Base-by-base conservation (phyloP, 805 yeast species). In the Wickerhamomyces mucosus region DNA sequence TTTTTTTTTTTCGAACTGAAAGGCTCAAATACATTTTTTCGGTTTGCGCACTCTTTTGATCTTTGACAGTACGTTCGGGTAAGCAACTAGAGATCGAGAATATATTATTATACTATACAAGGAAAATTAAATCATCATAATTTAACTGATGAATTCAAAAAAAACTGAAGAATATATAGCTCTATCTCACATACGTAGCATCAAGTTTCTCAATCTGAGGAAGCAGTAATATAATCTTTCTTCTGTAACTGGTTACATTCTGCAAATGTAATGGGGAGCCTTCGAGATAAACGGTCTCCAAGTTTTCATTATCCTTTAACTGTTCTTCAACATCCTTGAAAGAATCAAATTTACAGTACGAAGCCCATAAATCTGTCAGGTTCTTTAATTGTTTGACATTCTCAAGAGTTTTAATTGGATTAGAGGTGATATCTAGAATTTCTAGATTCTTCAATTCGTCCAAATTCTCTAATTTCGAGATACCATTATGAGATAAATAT, bases 351-450 rank as follows among this genome's bases (percentile, higher is more conserved):
- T 70, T 55, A 55, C 89, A 92, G 47, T 73, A 72, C 0, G 95
- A 81, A 17, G 94, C 85, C 98, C 99, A 92, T 33, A 92, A 62
- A 55, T 92, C 99, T 7, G 95, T 86, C 36, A 92, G 63, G n/a
- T 77, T 48, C 1, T 42, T 53, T 36, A 92, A 65, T 43, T 81
- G 92, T 1, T 63, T 56, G 32, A 92, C 43, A 41, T 79, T 76
- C 36, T 73, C 77, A 26, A 92, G 56, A 31, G 69, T 66, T 4
- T 65, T 43, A 24, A 92, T 65, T 36, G 63, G 62, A 53, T 92
- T 92, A 3, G 82, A 72, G 0, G 96, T 79, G 15, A 92, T 67
- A 51, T 92, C 99, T 37, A 92, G 54, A 0, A 81, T 80, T 8
- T 66, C 70, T 32, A 92, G 63, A 30, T 82, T 79, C 13, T 42